A percentile compares a stretch with the other conserved stretches of the same genome.
Evolutionary conservation across 2,329 filamentous ascomycete genomes (phyloP).

Genomic region (Arthrobotrys musiformis): DNA sequence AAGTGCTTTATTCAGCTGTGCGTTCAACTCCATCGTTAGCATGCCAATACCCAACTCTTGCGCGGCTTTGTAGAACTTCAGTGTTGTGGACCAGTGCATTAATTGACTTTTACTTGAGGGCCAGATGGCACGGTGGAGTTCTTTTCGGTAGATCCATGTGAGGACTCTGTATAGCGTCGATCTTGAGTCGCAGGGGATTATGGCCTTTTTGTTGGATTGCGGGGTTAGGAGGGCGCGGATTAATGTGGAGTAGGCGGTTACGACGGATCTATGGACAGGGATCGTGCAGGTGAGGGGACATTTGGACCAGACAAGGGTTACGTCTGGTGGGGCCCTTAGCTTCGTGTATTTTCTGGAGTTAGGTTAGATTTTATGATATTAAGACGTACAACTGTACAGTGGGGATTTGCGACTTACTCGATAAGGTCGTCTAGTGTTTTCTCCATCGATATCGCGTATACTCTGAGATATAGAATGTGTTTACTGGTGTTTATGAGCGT

Average conservation of each 20-base stretch:
- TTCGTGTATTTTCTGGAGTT: not conserved
- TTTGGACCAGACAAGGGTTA: not conserved
- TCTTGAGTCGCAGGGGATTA: not conserved
- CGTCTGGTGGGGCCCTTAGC: not conserved
- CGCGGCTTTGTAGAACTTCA: not conserved
- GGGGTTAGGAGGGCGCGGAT: not conserved
- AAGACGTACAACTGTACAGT: too few relatives aligned
- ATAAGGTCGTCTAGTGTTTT: too few relatives aligned
- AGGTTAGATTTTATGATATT: too few relatives aligned
- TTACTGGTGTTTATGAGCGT: too few relatives aligned
- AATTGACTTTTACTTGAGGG: not conserved
- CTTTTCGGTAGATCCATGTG: not conserved
- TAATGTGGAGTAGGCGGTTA: not conserved
- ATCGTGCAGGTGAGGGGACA: not conserved
- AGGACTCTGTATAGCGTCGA: not conserved
- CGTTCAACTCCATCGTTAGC: not conserved
- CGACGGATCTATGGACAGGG: not conserved
- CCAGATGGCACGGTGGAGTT: not conserved
- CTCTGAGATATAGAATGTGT: too few relatives aligned
- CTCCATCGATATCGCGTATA: too few relatives aligned
- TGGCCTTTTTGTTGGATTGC: not conserved
- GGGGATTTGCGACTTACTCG: too few relatives aligned
- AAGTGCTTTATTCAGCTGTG: not conserved
- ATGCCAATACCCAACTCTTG: not conserved
- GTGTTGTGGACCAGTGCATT: not conserved